Evolutionary conservation across 2,329 filamentous ascomycete genomes (phyloP).

Genomic region (Capronia americana): DNA sequence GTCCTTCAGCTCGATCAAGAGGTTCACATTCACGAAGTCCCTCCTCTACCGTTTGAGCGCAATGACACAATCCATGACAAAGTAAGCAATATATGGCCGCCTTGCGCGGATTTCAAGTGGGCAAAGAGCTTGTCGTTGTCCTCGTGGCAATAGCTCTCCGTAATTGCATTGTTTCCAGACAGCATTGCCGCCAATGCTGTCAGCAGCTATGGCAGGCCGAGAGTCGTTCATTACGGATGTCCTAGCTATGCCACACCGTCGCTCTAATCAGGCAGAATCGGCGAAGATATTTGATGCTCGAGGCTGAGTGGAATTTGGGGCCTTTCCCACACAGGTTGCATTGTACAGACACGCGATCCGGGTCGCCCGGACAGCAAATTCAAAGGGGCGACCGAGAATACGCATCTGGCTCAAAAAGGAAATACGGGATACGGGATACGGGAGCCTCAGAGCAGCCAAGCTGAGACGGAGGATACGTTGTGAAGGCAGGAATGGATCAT

Average conservation of each 20-base stretch:
- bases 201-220: not conserved
- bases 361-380: slow-evolving; percentile 1
- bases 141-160: not conserved
- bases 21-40: slow-evolving; percentile 33
- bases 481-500: slow-evolving; percentile 2
- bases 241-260: not conserved
- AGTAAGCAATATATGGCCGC: not conserved
- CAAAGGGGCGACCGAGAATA: not conserved
- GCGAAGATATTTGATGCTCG: not conserved
- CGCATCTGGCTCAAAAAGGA: not conserved
- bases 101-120: not conserved
- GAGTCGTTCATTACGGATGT: not conserved
- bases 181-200: not conserved
- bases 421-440: slow-evolving; percentile 23
- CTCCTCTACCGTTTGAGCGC: slow-evolving; percentile 26
- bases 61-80: not conserved
- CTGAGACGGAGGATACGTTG: not conserved
- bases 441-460: slow-evolving; percentile 10
- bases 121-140: not conserved
- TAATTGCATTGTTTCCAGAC: not conserved
- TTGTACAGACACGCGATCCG: not conserved
- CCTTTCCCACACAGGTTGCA: not conserved
- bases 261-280: not conserved
- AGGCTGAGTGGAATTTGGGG: slow-evolving; percentile 4
- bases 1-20: slow-evolving; percentile 29